These are phyloP conservation scores for Fusarium clavum DNA, from an alignment of 2,329 filamentous ascomycete species.

Conservation along the genomic window DNA sequence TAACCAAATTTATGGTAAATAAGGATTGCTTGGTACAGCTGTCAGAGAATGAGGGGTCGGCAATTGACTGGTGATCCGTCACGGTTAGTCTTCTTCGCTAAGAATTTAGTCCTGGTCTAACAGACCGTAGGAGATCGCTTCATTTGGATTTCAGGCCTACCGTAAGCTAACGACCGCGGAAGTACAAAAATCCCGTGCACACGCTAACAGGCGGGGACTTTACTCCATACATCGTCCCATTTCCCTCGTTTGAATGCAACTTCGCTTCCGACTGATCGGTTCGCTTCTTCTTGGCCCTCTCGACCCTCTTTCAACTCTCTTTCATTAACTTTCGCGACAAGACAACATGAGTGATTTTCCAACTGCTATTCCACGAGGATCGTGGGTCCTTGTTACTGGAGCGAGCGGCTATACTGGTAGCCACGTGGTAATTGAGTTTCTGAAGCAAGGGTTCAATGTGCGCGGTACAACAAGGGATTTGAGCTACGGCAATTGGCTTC, in stretches of 20 bases:
- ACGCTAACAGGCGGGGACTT: not conserved
- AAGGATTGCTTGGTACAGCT: not conserved
- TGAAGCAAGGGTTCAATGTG: constrained; percentile 38
- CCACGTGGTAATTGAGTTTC: constrained; percentile 37
- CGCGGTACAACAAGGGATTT: constrained; percentile 36
- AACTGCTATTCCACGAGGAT: constrained; percentile 35
- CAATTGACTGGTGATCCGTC: not conserved
- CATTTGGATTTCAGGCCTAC: constrained; percentile 22
- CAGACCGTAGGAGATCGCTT: not conserved
- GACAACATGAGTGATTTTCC: constrained; percentile 9
- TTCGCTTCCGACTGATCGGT: too few relatives aligned
- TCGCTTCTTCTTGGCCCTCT: not conserved
- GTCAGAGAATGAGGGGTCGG: not conserved
- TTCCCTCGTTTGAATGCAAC: not conserved
- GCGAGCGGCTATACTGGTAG: constrained; percentile 39
- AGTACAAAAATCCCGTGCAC: not conserved
- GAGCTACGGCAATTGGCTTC: constrained; percentile 32
- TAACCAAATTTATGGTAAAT: too few relatives aligned
- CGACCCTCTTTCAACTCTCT: rapidly evolving
- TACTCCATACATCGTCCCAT: constrained; percentile 3
- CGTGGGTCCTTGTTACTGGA: constrained; percentile 40
- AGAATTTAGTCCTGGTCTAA: constrained; percentile 13
- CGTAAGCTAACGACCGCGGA: constrained; percentile 20
- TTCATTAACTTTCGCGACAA: rapidly evolving
- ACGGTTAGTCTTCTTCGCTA: not conserved